phyloP scores from a whole-genome alignment of 2,329 filamentous ascomycete species.

The Colletotrichum karsti region DNA sequence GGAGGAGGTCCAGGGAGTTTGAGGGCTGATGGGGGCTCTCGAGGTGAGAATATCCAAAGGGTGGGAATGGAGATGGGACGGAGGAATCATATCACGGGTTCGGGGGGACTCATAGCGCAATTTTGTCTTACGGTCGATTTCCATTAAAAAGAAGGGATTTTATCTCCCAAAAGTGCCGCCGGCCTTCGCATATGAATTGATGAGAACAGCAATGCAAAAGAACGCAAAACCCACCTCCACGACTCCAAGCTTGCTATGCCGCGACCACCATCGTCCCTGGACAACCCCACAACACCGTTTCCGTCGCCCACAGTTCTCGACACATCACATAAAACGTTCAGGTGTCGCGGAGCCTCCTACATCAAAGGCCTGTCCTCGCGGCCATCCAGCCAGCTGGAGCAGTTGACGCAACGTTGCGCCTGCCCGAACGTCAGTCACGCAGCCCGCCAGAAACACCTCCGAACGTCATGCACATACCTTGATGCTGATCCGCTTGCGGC shows the following conservation, averaged over 20 bases:
- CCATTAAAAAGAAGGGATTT: background rate
- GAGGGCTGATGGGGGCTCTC: no score
- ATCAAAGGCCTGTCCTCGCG: conserved; percentile 47
- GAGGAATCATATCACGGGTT: no score
- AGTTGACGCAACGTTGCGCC: conserved; percentile 56
- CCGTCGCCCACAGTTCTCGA: no score
- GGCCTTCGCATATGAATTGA: background rate
- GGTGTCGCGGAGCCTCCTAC: no score
- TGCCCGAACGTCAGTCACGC: conserved; percentile 28
- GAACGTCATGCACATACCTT: conserved; percentile 56
- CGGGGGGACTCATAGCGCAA: no score
- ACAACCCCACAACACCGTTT: no score
- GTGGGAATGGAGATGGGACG: no score
- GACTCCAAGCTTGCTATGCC: background rate
- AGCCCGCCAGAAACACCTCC: background rate
- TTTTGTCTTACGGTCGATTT: no score
- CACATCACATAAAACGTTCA: no score
- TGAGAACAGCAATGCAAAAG: background rate
- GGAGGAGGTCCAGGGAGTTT: background rate
- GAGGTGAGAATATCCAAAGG: no score
- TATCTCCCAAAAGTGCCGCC: no score
- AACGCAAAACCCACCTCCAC: background rate
- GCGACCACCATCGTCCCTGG: no score
- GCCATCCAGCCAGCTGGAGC: conserved; percentile 61
- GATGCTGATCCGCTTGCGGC: conserved; percentile 68